These are phyloP conservation scores for Sarocladium oryzae DNA, from an alignment of 2,329 filamentous ascomycete species.

Conservation along the genomic window DNA sequence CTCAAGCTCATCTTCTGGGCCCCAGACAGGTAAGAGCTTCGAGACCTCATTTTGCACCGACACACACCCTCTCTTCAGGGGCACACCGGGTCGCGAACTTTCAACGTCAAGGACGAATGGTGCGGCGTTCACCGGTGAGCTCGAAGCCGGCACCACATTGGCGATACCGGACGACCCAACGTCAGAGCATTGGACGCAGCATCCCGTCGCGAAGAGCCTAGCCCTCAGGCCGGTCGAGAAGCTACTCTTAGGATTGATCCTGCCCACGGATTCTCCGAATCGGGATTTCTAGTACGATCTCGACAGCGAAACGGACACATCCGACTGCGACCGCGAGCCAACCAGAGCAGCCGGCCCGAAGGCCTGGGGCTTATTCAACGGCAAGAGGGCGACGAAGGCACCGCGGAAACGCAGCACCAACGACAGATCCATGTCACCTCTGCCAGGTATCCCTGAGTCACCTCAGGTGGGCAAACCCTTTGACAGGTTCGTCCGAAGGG, in stretches of 20 bases:
- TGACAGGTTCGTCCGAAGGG: constrained; percentile 21
- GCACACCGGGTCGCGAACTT: constrained; percentile 32
- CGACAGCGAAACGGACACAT: constrained; percentile 24
- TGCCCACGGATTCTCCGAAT: constrained; percentile 25
- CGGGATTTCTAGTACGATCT: constrained; percentile 32
- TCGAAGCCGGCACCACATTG: constrained; percentile 10
- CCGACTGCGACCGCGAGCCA: constrained; percentile 9
- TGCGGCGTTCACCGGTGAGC: constrained; percentile 24
- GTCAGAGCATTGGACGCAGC: constrained; percentile 16
- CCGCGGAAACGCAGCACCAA: neutral
- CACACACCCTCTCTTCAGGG: constrained; percentile 35
- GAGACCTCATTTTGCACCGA: neutral
- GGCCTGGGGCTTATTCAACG: neutral
- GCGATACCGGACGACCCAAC: constrained; percentile 24
- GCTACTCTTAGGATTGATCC: constrained; percentile 26
- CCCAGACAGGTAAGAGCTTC: neutral
- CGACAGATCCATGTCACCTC: constrained; percentile 16
- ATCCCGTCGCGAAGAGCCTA: constrained; percentile 27
- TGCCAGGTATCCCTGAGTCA: constrained; percentile 27
- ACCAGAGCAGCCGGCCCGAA: neutral
- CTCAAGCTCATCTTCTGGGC: constrained; percentile 2
- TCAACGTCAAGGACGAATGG: constrained; percentile 31
- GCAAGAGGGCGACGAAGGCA: neutral
- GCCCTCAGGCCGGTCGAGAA: constrained; percentile 21
- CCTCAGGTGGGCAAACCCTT: constrained; percentile 19